phyloP scores from a whole-genome alignment of 2,329 filamentous ascomycete species.

The Atkinsonella hypoxylon region DNA sequence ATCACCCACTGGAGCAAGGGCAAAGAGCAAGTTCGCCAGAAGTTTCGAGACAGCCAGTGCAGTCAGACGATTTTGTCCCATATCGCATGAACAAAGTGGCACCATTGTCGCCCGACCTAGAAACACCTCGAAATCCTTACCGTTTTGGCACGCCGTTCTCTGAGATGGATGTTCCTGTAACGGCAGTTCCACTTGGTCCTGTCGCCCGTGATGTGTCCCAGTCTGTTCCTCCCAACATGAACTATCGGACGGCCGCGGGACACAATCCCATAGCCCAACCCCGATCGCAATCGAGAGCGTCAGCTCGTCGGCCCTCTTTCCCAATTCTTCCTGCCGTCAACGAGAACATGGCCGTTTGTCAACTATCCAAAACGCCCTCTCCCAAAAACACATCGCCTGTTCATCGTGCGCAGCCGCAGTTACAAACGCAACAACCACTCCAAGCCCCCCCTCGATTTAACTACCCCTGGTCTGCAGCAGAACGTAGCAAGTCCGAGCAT shows the following conservation, averaged over 20 bases:
- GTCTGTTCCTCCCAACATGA: constrained; percentile 91
- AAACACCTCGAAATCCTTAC: constrained; percentile 49
- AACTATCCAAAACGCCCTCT: constrained; percentile 19
- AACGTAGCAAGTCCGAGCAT: constrained; percentile 33
- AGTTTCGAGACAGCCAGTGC: constrained; percentile 7
- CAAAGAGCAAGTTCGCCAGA: constrained; percentile 16
- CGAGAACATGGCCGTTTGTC: constrained; percentile 43
- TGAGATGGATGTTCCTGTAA: constrained; percentile 79
- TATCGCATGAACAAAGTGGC: constrained; percentile 41
- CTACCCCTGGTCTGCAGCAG: constrained; percentile 44
- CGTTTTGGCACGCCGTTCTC: constrained; percentile 80
- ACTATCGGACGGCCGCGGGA: constrained; percentile 44
- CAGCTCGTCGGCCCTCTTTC: constrained; percentile 54
- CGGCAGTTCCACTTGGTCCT: constrained; percentile 57
- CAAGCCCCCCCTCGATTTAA: constrained; percentile 42
- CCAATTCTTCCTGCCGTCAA: constrained; percentile 56
- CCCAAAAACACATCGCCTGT: constrained; percentile 24
- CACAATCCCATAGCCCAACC: constrained; percentile 20
- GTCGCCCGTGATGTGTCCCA: constrained; percentile 71
- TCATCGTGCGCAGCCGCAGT: constrained; percentile 15
- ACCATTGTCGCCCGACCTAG: constrained; percentile 41
- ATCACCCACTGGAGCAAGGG: constrained; percentile 14
- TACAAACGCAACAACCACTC: constrained; percentile 25
- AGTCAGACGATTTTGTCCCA: constrained; percentile 28
- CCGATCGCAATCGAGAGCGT: constrained; percentile 43